Conservation (phyloP, 345 rosid genomes). For the Syzygium oleosum region DNA sequence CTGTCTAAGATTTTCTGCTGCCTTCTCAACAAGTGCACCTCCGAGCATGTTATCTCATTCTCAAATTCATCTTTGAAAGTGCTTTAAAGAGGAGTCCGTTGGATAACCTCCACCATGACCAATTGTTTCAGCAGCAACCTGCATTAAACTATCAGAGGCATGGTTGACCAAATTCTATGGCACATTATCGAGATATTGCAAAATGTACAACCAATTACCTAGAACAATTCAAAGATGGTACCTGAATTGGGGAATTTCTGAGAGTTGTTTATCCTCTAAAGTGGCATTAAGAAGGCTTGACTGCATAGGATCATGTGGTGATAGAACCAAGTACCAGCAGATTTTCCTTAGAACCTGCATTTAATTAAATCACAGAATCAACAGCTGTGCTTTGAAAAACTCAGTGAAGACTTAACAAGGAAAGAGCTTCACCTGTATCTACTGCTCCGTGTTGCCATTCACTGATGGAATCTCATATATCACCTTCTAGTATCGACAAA, state of each 20-base stretch:
- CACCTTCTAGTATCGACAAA: conserved; percentile 76
- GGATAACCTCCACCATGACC: conserved; percentile 93
- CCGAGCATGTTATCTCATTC: conserved; percentile 69
- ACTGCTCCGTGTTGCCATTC: conserved; percentile 54
- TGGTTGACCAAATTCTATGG: neutral
- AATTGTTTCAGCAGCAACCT: conserved; percentile 77
- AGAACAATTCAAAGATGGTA: conserved; percentile 10
- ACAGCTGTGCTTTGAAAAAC: neutral
- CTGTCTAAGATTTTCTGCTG: conserved; percentile 75
- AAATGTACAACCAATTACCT: neutral
- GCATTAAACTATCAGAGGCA: neutral
- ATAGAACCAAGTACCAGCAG: conserved; percentile 65
- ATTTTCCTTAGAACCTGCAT: conserved; percentile 68
- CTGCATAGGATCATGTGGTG: neutral
- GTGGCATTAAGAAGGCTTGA: conserved; percentile 76
- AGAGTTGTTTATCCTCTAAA: conserved; percentile 71
- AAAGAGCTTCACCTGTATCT: conserved; percentile 55
- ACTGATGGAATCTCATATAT: conserved; percentile 87
- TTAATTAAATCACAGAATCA: neutral
- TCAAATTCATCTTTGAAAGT: conserved; percentile 76
- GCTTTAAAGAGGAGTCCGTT: conserved; percentile 87
- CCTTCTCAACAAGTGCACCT: conserved; percentile 81
- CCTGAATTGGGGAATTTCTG: conserved; percentile 67
- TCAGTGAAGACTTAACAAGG: neutral
- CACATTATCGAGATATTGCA: neutral